Evolutionary conservation across 176 grass and related monocot genomes (phyloP), one percentile per base, ranked within the genome.

Genomic region (Lolium rigidum): DNA sequence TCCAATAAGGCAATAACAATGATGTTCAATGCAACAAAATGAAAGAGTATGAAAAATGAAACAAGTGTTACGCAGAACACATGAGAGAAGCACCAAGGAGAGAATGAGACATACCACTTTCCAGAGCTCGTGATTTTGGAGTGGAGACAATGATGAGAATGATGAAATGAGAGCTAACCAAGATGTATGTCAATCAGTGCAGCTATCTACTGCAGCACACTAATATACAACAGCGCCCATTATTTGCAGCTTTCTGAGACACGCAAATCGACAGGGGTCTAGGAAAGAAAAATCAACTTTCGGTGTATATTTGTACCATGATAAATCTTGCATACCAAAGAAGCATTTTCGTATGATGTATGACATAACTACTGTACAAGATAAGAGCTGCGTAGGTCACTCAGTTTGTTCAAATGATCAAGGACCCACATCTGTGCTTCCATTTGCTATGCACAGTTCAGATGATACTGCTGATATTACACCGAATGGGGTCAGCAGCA

Each of bases 391-490:
- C 21, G 49, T 67, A 79, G 75, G 58, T 62, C 65, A 84, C 50
- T 59, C 44, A 43, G 37, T 74, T 12, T 52, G 77, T 52, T 60
- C 76, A 79, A 67, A 80, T 79, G 26, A 70, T 71, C 22, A 41
- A 88, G 67, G 76, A 85, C 79, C 79, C 86, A 64, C 76, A 68
- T 77, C 73, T 70, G 58, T 54, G 80, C 75, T 86, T 83, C 88
- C 92, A 84, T 90, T 87, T 85, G 60, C 62, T 31, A 63, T 74
- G 67, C 37, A 83, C 78, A 78, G 78, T 78, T 69, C 68, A 43
- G 67, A 70, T 59, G 78, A 69, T 76, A 90, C 74, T 82, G 77
- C 74, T 60, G 77, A 72, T 73, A 90, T 82, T 86, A 86, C 84
- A 77, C 80, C 46, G 41, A 75, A 54, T 63, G 84, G 84, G 76